Conservation (phyloP, 2,329 filamentous ascomycete genomes). For the Aspergillus persii region DNA sequence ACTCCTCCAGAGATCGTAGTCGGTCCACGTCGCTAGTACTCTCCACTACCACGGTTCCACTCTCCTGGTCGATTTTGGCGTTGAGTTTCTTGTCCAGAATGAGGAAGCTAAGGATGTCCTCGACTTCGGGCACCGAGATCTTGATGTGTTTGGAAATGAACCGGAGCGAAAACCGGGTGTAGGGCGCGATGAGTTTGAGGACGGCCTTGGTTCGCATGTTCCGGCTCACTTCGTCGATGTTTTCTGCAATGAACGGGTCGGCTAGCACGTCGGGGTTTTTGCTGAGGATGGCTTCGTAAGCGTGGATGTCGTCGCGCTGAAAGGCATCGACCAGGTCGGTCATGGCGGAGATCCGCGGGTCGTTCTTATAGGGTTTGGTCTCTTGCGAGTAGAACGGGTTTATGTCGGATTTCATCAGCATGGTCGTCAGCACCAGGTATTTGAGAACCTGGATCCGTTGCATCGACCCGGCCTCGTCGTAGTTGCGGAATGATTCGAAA, state of each 20-base stretch:
- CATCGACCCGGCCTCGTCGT: conserved; percentile 94
- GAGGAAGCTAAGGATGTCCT: conserved; percentile 92
- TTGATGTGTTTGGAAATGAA: conserved; percentile 88
- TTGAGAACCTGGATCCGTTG: conserved; percentile 97
- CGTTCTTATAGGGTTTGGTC: conserved; percentile 96
- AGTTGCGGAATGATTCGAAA: conserved; percentile 98
- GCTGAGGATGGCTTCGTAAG: conserved; percentile 83
- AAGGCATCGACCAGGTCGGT: conserved; percentile 95
- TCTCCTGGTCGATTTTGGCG: conserved; percentile 85
- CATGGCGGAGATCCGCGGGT: conserved; percentile 94
- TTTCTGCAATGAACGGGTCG: conserved; percentile 96
- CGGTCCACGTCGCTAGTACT: conserved; percentile 68
- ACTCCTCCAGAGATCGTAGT: conserved; percentile 68
- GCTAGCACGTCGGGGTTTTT: conserved; percentile 84
- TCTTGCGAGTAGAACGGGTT: conserved; percentile 99
- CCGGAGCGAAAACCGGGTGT: conserved; percentile 82
- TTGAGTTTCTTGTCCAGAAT: conserved; percentile 86
- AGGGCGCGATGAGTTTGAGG: conserved; percentile 88
- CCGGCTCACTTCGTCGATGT: conserved; percentile 97
- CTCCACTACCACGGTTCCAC: conserved; percentile 77
- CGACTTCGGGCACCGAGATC: conserved; percentile 80
- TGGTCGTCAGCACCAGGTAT: conserved; percentile 92
- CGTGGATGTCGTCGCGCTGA: conserved; percentile 89
- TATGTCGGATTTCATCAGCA: conserved; percentile 98
- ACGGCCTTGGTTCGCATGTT: conserved; percentile 98